phyloP scores from a whole-genome alignment of 106 monocot genomes.

The Chionographis japonica region DNA sequence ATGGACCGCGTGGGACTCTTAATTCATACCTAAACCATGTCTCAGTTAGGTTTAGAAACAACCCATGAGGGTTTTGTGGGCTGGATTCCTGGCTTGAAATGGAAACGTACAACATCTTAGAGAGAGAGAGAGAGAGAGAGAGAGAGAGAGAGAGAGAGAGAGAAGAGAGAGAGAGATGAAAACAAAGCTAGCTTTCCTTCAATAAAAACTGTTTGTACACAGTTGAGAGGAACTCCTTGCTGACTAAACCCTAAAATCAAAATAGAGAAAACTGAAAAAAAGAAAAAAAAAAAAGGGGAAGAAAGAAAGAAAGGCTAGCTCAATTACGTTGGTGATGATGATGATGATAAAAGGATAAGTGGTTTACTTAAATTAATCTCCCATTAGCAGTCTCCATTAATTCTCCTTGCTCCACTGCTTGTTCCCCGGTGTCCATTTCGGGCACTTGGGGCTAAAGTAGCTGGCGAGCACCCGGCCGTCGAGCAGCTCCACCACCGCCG shows the following conservation, averaged over 20 bases:
- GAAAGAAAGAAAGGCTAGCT: neutral
- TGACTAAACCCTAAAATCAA: no score
- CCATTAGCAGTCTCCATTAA: neutral
- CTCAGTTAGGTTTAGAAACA: neutral
- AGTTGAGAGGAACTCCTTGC: neutral
- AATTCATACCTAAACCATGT: no score
- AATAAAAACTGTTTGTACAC: no score
- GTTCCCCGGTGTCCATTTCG: constrained; percentile 61
- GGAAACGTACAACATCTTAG: no score
- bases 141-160: no score
- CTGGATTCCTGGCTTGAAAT: neutral
- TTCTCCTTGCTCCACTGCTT: constrained; percentile 46
- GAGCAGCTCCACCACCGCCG: constrained; percentile 53
- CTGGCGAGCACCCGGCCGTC: constrained; percentile 33
- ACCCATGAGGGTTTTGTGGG: constrained; percentile 1
- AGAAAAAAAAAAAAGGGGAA: neutral
- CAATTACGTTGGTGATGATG: no score
- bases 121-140: no score
- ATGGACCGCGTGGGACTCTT: no score
- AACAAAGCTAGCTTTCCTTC: neutral
- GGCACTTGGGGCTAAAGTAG: constrained; percentile 77
- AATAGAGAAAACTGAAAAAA: neutral
- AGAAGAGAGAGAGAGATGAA: no score
- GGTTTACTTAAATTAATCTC: no score
- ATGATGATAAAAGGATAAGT: no score